Evolutionary conservation across 1,284 basidiomycete genomes (phyloP), one percentile per base, ranked within the genome.

Genomic region (Cutaneotrichosporon sp.): DNA sequence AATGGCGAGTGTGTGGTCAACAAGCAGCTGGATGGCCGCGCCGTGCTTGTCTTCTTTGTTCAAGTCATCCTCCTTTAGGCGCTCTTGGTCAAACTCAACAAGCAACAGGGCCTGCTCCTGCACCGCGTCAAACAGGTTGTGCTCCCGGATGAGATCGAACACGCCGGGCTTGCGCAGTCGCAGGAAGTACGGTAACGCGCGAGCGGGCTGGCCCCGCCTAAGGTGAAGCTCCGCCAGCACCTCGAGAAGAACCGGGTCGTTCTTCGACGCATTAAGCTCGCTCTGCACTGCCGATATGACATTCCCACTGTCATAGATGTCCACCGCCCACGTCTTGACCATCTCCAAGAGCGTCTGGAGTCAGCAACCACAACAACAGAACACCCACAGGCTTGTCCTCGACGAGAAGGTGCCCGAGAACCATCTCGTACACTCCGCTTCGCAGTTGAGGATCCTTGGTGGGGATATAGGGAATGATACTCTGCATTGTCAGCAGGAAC

Each of bases 1-100:
- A 75, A 99, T 97, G 14, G 96, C 95, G 75, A 97, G 91, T 0
- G 91, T 91, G 76, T 99, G 93, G 70, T 98, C 89, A 9, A 99
- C 95, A 18, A 99, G 85, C 53, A 99, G 78, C 56, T 86, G 85
- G 65, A 99, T 94, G 0, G 94, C 92, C 26, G 89, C 80, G 0
- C 84, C 83, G 63, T 85, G 82, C 58, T 77, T 76, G 36, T 68
- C 73, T 21, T 68, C 70, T 42, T 69, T 60, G 7, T 58, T 63
- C 1, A 56, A 67, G 13, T 66, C 61, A 18, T 75, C 70, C 18
- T 65, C 59, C 71, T 86, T 87, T 77, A 87, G 86, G 32, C 95
- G 82, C 75, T 96, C 92, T 68, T 92, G 88, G 71, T 99, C 96
- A 68, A 99, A 98, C 73, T 97, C 91, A 31, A 99, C 90, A 0